Base-by-base conservation (phyloP, 495 filamentous ascomycete genomes). In the Hamigera avellanea region DNA sequence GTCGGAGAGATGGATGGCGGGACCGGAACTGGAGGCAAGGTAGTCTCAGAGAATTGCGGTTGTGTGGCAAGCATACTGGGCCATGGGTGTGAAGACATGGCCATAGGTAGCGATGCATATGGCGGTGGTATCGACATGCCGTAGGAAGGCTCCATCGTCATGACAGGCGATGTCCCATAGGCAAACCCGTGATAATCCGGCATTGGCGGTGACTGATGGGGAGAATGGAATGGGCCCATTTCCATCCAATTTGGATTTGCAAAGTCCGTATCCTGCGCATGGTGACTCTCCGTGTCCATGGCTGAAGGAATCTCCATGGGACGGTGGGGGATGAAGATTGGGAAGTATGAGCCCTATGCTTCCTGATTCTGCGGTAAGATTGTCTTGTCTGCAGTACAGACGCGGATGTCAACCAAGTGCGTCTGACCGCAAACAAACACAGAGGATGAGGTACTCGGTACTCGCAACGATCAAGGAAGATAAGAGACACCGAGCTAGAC, bases 11-110 rank as follows among this genome's bases (percentile, higher is more conserved):
- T 51, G 13, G 70, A 66, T 12, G 70, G 66, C 6, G 75, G 73
- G 40, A 78, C 72, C 28, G 74, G 45, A 29, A 78, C 56, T 33
- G 75, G 66, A n/a, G 67, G 52, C 32, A 53, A 1, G 0, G 45
- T 45, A 16, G 35, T 18, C 36, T 53, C 53, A 15, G 39, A 45
- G 38, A 59, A 57, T 25, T 54, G 50, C 14, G 56, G 42, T 26
- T 55, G 51, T 4, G 41, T 36, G 15, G 76, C 73, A 45, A 82
- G 66, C 67, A 80, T 72, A 52, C 79, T 84, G 13, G 80, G 80
- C 80, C 80, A 84, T 35, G 75, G 61, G 51, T 76, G 72, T 32
- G 70, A 70, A n/a, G 75, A 72, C 65, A 78, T 66, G 33, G 80
- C 73, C 40, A 82, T 63, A 51, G 77, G 72, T 33, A 79, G 67